phyloP scores from a whole-genome alignment of 805 yeast genomes.

The Myxozyma lipomycoides region DNA sequence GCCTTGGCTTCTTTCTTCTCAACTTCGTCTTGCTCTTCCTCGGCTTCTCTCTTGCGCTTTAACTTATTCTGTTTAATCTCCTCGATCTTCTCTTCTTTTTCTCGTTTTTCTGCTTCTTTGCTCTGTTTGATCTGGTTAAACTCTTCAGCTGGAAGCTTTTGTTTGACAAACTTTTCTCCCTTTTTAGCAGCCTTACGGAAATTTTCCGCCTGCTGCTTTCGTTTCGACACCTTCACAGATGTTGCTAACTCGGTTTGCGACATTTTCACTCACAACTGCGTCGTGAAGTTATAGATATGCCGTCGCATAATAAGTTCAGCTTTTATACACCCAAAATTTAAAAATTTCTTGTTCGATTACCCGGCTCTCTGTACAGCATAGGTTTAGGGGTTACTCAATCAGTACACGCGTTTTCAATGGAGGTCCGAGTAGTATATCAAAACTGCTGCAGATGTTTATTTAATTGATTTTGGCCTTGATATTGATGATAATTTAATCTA shows the following conservation, averaged over 20 bases:
- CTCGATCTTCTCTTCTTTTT: slow-evolving; percentile 6
- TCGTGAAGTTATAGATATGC: too few relatives aligned
- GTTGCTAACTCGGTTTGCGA: background rate
- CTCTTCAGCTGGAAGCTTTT: slow-evolving; percentile 6
- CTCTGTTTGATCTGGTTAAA: slow-evolving; percentile 5
- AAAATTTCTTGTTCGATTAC: too few relatives aligned
- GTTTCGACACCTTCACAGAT: slow-evolving; percentile 32
- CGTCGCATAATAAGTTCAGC: too few relatives aligned
- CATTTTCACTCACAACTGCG: too few relatives aligned
- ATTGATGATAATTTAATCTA: too few relatives aligned
- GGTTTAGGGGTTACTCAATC: too few relatives aligned
- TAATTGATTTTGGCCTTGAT: too few relatives aligned
- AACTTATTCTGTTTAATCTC: background rate
- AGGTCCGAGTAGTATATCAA: too few relatives aligned
- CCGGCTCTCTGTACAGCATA: too few relatives aligned
- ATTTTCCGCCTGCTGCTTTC: slow-evolving; percentile 32
- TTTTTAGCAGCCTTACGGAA: slow-evolving; percentile 18
- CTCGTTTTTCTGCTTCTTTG: slow-evolving; percentile 2
- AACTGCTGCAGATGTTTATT: too few relatives aligned
- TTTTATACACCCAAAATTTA: too few relatives aligned
- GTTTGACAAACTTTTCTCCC: slow-evolving; percentile 2
- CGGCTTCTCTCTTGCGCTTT: slow-evolving; percentile 14
- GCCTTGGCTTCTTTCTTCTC: background rate
- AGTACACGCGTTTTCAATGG: too few relatives aligned
- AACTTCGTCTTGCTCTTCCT: slow-evolving; percentile 4